These are phyloP conservation scores for Eruca vesicaria DNA, from an alignment of 441 rosid genomes.

Conservation along the genomic window DNA sequence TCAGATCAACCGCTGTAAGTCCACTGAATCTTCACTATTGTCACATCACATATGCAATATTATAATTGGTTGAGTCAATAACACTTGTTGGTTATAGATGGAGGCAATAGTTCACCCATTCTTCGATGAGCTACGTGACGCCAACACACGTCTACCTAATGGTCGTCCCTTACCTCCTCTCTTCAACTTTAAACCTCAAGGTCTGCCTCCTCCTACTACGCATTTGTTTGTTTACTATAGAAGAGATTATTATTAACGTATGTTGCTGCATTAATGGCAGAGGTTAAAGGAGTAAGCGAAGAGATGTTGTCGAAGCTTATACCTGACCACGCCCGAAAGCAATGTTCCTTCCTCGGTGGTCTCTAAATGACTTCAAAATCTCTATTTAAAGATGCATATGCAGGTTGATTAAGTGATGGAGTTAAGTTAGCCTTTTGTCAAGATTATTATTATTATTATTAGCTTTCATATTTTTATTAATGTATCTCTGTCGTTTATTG, in stretches of 20 bases:
- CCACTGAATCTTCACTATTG: not conserved
- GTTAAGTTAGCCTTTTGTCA: conserved; percentile 28
- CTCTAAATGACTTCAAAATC: conserved; percentile 24
- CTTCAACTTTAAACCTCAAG: conserved; percentile 78
- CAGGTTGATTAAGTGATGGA: conserved; percentile 3
- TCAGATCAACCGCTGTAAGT: conserved; percentile 91
- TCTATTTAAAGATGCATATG: not conserved
- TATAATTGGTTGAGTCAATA: not conserved
- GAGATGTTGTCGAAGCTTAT: conserved; percentile 68
- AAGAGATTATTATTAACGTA: not conserved
- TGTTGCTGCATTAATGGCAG: conserved; percentile 38
- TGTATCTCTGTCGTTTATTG: not conserved
- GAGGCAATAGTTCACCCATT: conserved; percentile 92
- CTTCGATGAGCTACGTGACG: conserved; percentile 87
- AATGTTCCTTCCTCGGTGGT: conserved; percentile 56
- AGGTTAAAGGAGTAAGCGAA: conserved; percentile 67
- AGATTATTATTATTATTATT: conserved; percentile 4
- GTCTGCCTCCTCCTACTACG: conserved; percentile 24
- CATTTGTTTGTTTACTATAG: not conserved
- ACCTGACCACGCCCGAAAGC: conserved; percentile 89
- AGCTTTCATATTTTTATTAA: not conserved
- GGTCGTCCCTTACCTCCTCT: conserved; percentile 92
- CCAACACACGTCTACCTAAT: conserved; percentile 73
- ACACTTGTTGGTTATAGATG: conserved; percentile 42
- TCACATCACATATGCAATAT: not conserved